Percentiles rank a stretch among this genome's conserved stretches.
phyloP scores from a whole-genome alignment of 164 flowering plant species.

The Umbellularia californica region DNA sequence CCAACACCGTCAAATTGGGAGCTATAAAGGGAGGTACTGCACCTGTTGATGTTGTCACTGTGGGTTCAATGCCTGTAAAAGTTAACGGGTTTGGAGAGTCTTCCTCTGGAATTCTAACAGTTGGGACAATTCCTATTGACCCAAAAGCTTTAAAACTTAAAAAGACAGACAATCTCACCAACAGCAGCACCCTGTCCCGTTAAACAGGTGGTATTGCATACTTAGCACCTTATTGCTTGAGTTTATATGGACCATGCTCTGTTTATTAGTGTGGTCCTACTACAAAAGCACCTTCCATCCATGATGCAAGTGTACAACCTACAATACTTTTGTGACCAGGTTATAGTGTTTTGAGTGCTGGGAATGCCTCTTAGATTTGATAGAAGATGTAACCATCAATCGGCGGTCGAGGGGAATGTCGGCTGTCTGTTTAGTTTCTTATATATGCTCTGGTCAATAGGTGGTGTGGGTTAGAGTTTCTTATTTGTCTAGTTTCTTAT shows the following conservation, averaged over 20 bases:
- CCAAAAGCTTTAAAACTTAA: slow-evolving; percentile 37
- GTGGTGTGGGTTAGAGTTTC: neutral
- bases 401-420: neutral
- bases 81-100: slow-evolving; percentile 42
- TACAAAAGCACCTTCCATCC: neutral
- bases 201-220: neutral
- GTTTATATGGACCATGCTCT: neutral
- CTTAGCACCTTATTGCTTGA: neutral
- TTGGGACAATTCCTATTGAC: slow-evolving; percentile 70
- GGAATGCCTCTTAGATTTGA: neutral
- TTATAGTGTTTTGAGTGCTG: slow-evolving; percentile 14
- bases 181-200: neutral
- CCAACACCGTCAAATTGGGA: slow-evolving; percentile 12
- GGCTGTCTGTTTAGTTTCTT: neutral
- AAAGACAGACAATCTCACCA: slow-evolving; percentile 9
- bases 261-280: neutral
- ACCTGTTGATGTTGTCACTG: slow-evolving; percentile 41
- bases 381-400: slow-evolving; percentile 8
- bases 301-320: slow-evolving; percentile 18
- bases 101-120: slow-evolving; percentile 34
- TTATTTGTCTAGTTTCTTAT: no score
- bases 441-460: slow-evolving; percentile 4
- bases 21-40: slow-evolving; percentile 10
- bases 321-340: slow-evolving; percentile 18
- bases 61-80: slow-evolving; percentile 49